Base-by-base conservation (phyloP, 108 stramenopile species). In the Discostella stelligeroides region DNA sequence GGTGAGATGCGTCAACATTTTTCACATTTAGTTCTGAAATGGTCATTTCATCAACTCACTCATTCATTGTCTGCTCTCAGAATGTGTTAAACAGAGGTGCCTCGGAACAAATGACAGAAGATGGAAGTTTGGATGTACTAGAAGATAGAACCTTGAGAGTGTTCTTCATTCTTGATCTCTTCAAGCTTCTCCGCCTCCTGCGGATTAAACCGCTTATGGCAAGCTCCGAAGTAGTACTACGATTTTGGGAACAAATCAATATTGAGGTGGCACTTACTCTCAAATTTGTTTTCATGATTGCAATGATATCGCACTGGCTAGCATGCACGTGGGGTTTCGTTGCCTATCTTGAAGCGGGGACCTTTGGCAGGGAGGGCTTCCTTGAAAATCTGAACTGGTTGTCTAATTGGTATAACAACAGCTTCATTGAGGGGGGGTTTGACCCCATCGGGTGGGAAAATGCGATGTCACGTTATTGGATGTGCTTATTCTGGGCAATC, bases 401-500 rank as follows among this genome's bases (percentile, higher is more conserved):
- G 12, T 12, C 34, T 13, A 56, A 59, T 3, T 85, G 77, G 77
- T 78, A 75, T 27, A 60, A 70, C 40, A 18, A 41, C 5, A 48
- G 30, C 2, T 66, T 59, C 42, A 45, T 68, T 40, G 63, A 66
- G n/a, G 75, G 76, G 3, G 78, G 79, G 4, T 45, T 81, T 4
- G 53, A 85, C 62, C 84, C 84, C 15, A 69, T 82, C 48, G 84
- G 84, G 23, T 79, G 57, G 60, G 12, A 51, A 12, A 68, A 81
- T 13, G 41, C 39, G 14, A 48, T 82, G 24, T 30, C 63, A 18
- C 66, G 84, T 6, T 85, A 85, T 45, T 77, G 73, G 30, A 30
- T 84, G 1, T 72, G 55, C 10, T 53, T 84, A 34, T 82, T 84
- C 47, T 84, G 81, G 81, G 42, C 75, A 12, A 65, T 82, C 11